A percentile compares a stretch with the other conserved stretches of the same genome.
Evolutionary conservation across 208 protist genomes (phyloP).

Genomic region (Borovskyia barvae): DNA sequence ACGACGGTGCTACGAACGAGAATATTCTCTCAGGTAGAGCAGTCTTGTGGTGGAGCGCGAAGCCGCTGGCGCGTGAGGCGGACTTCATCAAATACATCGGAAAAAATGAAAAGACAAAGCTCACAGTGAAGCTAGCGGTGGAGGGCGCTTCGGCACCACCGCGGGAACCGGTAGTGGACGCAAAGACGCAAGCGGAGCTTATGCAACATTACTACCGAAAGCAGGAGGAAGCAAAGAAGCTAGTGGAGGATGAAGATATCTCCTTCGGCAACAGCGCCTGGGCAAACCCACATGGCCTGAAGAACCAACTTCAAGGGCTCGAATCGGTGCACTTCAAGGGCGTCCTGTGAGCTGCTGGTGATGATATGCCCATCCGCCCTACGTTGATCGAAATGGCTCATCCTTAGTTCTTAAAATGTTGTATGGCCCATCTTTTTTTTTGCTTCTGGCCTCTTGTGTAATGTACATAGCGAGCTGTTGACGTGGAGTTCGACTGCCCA

Average conservation of each 20-base stretch:
- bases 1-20: conserved; percentile 82
- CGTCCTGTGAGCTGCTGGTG: too few species aligned
- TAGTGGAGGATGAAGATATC: conserved; percentile 90
- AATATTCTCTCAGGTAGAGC: conserved; percentile 61
- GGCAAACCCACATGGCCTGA: conserved; percentile 87
- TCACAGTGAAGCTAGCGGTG: conserved; percentile 87
- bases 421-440: neutral
- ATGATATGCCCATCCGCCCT: too few species aligned
- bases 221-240: conserved; percentile 93
- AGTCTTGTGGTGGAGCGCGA: conserved; percentile 89
- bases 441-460: neutral
- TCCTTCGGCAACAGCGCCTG: conserved; percentile 87
- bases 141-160: conserved; percentile 73
- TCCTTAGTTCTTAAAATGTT: too few species aligned
- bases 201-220: conserved; percentile 92
- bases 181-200: conserved; percentile 83
- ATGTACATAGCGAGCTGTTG: too few species aligned
- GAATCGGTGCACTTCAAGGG: conserved; percentile 65
- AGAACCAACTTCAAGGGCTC: conserved; percentile 84
- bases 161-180: conserved; percentile 80
- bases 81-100: conserved; percentile 86
- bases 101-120: conserved; percentile 93
- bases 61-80: conserved; percentile 70
- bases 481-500: too few species aligned
- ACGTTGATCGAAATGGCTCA: too few species aligned